phyloP scores from a whole-genome alignment of 2,329 filamentous ascomycete species.

The Talaromyces sp. region DNA sequence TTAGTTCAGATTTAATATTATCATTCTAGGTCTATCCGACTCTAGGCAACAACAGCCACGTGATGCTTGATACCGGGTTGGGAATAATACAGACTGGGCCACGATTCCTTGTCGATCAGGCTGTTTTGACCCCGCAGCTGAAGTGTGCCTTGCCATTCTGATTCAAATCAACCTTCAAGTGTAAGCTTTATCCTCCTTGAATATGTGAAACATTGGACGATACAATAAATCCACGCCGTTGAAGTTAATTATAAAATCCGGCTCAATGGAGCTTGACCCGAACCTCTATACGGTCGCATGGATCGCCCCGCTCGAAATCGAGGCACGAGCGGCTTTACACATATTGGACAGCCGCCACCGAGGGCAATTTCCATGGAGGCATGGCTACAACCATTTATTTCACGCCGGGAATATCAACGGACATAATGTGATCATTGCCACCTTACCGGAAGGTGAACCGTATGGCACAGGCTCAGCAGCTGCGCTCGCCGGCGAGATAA shows the following conservation, averaged over 20 bases:
- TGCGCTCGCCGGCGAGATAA: slow-evolving; percentile 29
- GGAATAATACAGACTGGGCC: too few species aligned
- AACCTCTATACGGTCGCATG: slow-evolving; percentile 29
- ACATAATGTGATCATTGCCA: slow-evolving; percentile 33
- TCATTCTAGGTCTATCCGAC: too few species aligned
- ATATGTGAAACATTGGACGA: too few species aligned
- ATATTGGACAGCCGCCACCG: slow-evolving; percentile 30
- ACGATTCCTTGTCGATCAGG: too few species aligned
- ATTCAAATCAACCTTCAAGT: too few species aligned
- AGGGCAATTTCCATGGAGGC: slow-evolving; percentile 24
- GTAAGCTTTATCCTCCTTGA: too few species aligned
- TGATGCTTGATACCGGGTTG: too few species aligned
- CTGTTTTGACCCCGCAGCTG: too few species aligned
- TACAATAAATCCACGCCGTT: too few species aligned
- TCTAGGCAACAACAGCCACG: too few species aligned
- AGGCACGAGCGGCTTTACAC: slow-evolving; percentile 29
- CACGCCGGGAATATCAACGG: slow-evolving; percentile 31
- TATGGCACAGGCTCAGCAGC: slow-evolving; percentile 31
- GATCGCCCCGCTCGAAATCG: slow-evolving; percentile 35
- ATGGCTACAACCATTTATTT: slow-evolving; percentile 34
- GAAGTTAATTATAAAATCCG: background rate
- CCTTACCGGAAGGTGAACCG: slow-evolving; percentile 27
- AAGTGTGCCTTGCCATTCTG: too few species aligned
- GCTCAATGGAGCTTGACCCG: background rate
- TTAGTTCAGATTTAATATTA: too few species aligned